Percentiles rank a stretch among this genome's conserved stretches.
Evolutionary conservation across 441 rosid species (phyloP).

Genomic region (Populus hybrid): DNA sequence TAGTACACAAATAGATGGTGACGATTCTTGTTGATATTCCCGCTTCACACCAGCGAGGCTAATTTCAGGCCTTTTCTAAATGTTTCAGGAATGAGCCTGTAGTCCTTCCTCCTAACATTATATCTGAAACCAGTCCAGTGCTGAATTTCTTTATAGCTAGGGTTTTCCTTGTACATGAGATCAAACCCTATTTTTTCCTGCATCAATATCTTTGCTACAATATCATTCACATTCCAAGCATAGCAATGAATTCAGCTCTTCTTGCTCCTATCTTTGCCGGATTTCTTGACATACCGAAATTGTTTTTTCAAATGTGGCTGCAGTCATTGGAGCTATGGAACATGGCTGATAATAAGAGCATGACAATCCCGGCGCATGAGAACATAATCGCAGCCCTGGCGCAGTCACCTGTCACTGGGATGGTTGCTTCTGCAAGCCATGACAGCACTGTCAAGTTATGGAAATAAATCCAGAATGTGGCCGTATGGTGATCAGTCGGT

Average conservation of each 20-base stretch:
- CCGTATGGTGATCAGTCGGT: not conserved
- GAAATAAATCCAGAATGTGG: conserved; percentile 35
- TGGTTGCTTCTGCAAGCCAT: conserved; percentile 71
- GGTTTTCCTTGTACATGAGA: not conserved
- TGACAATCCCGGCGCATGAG: conserved; percentile 53
- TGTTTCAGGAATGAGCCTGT: not conserved
- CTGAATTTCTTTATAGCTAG: not conserved
- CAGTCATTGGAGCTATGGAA: conserved; percentile 74
- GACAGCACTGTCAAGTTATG: conserved; percentile 63
- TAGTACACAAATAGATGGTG: not conserved
- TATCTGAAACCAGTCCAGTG: not conserved
- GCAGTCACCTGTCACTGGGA: conserved; percentile 45
- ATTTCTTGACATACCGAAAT: not conserved
- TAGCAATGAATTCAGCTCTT: not conserved
- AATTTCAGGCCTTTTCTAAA: not conserved
- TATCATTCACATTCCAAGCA: not conserved
- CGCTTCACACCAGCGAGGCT: not conserved
- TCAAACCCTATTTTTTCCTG: not conserved
- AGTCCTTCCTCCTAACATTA: not conserved
- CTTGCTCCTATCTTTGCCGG: not conserved
- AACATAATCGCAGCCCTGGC: conserved; percentile 52
- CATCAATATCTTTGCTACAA: not conserved
- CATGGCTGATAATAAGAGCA: conserved; percentile 52
- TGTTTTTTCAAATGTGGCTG: conserved; percentile 1
- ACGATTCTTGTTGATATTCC: not conserved